phyloP scores from a whole-genome alignment of 495 filamentous ascomycete species.

The Aspergillus ostianus region DNA sequence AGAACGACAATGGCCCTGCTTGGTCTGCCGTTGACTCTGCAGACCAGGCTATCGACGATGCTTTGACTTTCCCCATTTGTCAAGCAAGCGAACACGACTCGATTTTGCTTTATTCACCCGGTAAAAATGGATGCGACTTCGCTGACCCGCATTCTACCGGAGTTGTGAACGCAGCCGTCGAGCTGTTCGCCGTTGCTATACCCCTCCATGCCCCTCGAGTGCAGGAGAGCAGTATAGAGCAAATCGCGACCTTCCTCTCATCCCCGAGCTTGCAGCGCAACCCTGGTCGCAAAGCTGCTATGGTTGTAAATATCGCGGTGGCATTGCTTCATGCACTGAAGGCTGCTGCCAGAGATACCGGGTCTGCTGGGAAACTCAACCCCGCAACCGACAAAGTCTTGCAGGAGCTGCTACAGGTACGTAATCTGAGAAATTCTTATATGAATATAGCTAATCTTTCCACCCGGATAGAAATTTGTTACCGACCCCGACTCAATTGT shows the following conservation, averaged over 20 bases:
- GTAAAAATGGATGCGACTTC: constrained; percentile 43
- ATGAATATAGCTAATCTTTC: constrained; percentile 11
- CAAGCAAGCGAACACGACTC: constrained; percentile 88
- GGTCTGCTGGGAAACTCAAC: constrained; percentile 71
- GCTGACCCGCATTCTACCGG: constrained; percentile 89
- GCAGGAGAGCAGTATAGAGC: constrained; percentile 93
- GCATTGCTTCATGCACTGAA: constrained; percentile 79
- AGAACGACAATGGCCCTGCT: constrained; percentile 51
- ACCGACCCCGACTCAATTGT: constrained; percentile 81
- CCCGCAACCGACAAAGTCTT: constrained; percentile 80
- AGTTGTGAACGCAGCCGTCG: constrained; percentile 89
- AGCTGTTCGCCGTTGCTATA: constrained; percentile 85
- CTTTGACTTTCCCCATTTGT: constrained; percentile 71
- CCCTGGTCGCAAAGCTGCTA: constrained; percentile 81
- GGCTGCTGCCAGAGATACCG: constrained; percentile 76
- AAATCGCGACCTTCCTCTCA: constrained; percentile 81
- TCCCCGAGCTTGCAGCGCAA: constrained; percentile 79
- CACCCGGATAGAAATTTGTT: constrained; percentile 58
- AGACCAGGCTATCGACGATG: constrained; percentile 68
- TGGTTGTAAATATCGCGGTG: constrained; percentile 84
- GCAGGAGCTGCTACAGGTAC: constrained; percentile 74
- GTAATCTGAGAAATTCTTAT: constrained; percentile 7
- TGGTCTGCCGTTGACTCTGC: constrained; percentile 62
- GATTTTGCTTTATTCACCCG: constrained; percentile 67
- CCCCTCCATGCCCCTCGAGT: constrained; percentile 85